Evolutionary conservation across 1,284 basidiomycete genomes (phyloP), one percentile per base, ranked within the genome.

Genomic region (Moesziomyces sp.): DNA sequence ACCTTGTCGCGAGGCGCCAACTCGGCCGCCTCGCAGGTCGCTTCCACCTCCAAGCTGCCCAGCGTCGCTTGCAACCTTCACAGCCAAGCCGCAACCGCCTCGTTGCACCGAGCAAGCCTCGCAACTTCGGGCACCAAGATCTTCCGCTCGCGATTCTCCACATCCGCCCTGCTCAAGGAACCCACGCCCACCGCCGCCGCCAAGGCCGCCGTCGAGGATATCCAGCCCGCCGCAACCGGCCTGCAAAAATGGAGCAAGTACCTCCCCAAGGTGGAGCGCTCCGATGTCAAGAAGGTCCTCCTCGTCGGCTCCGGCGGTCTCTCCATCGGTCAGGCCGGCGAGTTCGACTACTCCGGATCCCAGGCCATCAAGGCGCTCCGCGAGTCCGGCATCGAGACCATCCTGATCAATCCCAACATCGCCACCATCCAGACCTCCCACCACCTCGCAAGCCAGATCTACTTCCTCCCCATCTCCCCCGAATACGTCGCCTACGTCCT

Each of bases 331-430:
- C 97, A 99, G 86, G 97, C 97, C 5, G 97, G 97, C 85, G 97
- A 99, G 86, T 99, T 99, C 86, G 97, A 99, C 86, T 99, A 99
- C 86, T 97, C 94, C 28, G 97, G 82, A 92, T 98, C 96, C 9
- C 97, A 99, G 86, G 97, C 97, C 34, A 91, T 99, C 86, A 99
- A 99, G 86, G 97, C 97, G 14, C 90, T 99, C 61, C 90, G 91
- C 67, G 97, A 99, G 85, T 93, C 94, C 84, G 94, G 96, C 56
- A 91, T 98, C 67, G 90, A 95, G 77, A 94, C 96, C 34, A 91
- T 99, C 72, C 90, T 99, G 68, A 79, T 83, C 80, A 83, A 83
- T 68, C 82, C 82, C 24, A 83, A 83, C 63, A 83, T 83, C 64
- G 82, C 82, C 5, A 83, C 82, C 38, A 82, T 83, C 46, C 82